A percentile compares a stretch with the other conserved stretches of the same genome.
phyloP scores from a whole-genome alignment of 306 rosid species.

The Pyrus communis region DNA sequence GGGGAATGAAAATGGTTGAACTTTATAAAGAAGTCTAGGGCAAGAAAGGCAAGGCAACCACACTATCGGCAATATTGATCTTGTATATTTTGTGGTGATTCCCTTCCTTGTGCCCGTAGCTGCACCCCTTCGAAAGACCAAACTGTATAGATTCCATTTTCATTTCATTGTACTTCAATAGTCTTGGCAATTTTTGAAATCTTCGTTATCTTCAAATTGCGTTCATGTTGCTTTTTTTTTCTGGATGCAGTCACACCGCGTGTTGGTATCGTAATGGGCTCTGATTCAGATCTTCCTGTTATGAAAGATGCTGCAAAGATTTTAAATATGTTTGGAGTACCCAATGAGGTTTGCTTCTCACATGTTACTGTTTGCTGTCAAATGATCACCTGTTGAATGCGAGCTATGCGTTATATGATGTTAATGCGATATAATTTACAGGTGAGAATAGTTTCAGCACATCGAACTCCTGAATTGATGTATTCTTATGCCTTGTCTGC shows the following conservation, averaged over 20 bases:
- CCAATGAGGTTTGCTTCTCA: constrained; percentile 53
- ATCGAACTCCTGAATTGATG: constrained; percentile 81
- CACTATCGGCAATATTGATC: neutral
- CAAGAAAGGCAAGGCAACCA: neutral
- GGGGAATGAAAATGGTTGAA: neutral
- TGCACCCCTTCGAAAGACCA: neutral
- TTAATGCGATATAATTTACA: constrained; percentile 17
- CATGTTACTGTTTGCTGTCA: neutral
- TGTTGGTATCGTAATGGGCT: constrained; percentile 95
- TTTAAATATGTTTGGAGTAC: constrained; percentile 57
- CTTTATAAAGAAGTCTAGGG: neutral
- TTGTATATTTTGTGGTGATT: neutral
- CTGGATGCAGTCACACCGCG: constrained; percentile 42
- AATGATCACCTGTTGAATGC: neutral
- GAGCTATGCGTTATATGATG: neutral
- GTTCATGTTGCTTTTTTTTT: constrained; percentile 9
- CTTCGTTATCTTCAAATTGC: neutral
- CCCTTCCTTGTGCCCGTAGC: neutral
- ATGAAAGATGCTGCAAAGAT: constrained; percentile 86
- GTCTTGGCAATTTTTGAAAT: neutral
- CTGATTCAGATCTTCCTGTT: constrained; percentile 90
- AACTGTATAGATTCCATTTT: constrained; percentile 2
- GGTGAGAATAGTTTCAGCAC: constrained; percentile 91
- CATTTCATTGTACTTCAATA: neutral
- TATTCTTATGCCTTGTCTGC: constrained; percentile 65